These are phyloP conservation scores for Elaeagnus macrophylla DNA, from an alignment of 306 rosid genomes.

Conservation along the genomic window DNA sequence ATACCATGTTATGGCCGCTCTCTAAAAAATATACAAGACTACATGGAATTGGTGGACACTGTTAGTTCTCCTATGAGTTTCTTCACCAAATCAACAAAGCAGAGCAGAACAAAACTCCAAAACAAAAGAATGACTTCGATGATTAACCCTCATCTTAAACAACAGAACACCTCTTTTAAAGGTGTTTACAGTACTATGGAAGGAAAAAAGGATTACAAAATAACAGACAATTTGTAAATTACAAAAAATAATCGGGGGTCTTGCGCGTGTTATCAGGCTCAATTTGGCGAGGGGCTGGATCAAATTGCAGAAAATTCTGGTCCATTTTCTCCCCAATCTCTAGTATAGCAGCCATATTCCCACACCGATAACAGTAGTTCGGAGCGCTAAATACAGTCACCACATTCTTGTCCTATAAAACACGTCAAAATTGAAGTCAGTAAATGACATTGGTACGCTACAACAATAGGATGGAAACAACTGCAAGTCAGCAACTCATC, in stretches of 20 bases:
- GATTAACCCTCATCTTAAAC: conserved; percentile 49
- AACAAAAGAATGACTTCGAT: conserved; percentile 72
- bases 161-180: conserved; percentile 41
- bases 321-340: conserved; percentile 97
- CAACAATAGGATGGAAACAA: no score
- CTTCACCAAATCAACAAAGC: conserved; percentile 54
- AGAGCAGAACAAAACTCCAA: conserved; percentile 41
- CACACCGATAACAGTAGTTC: conserved; percentile 92
- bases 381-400: conserved; percentile 99
- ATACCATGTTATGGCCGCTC: conserved; percentile 59
- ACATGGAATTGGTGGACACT: conserved; percentile 40
- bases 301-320: conserved; percentile 97
- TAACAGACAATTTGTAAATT: conserved; percentile 39
- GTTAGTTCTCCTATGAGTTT: conserved; percentile 45
- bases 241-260: conserved; percentile 99
- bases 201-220: conserved; percentile 52
- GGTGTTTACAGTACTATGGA: conserved; percentile 58
- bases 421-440: conserved; percentile 8
- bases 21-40: conserved; percentile 59
- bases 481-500: neutral
- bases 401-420: conserved; percentile 81
- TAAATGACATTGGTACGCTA: neutral
- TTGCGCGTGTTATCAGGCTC: conserved; percentile 96
- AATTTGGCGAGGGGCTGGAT: conserved; percentile 95
- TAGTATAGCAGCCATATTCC: conserved; percentile 98